These are phyloP conservation scores for Candida dubliniensis DNA, from an alignment of 1,139 yeast species.

Conservation along the genomic window DNA sequence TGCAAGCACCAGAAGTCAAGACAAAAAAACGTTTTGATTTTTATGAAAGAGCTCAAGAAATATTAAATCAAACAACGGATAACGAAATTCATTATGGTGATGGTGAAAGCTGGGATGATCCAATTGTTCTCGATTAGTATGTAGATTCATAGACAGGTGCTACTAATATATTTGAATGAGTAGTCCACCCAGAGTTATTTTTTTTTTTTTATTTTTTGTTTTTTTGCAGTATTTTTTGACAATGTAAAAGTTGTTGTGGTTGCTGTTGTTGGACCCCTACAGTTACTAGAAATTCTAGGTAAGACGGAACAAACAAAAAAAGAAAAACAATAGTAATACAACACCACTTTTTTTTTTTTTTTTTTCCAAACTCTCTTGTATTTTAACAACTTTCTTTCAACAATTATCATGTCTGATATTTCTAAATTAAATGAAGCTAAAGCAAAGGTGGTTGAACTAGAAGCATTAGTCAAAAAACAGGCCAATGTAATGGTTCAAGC, in stretches of 20 bases:
- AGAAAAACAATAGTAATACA: background rate
- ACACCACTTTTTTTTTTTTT: background rate
- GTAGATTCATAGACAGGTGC: background rate
- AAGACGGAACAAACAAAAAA: background rate
- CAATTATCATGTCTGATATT: conserved; percentile 4
- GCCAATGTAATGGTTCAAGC: conserved; percentile 52
- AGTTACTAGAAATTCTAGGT: background rate
- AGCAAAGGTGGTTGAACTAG: conserved; percentile 45
- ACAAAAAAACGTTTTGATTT: conserved; percentile 1
- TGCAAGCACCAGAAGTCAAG: conserved; percentile 4
- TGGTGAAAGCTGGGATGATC: conserved; percentile 14
- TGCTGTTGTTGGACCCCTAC: too few relatives aligned
- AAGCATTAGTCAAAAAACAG: conserved; percentile 50
- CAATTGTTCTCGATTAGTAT: conserved; percentile 7
- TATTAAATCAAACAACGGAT: background rate
- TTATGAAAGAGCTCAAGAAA: background rate
- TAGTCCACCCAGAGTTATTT: too few relatives aligned
- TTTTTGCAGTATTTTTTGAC: too few relatives aligned
- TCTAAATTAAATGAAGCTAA: conserved; percentile 26
- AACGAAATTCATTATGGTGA: conserved; percentile 2
- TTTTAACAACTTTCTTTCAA: background rate
- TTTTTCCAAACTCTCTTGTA: too few relatives aligned
- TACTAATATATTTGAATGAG: too few relatives aligned
- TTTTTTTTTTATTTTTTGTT: too few relatives aligned
- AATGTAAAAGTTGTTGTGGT: too few relatives aligned